Percentiles rank a stretch among this genome's conserved stretches.
phyloP scores from a whole-genome alignment of 2,329 filamentous ascomycete genomes.

The Claviceps digitariae region DNA sequence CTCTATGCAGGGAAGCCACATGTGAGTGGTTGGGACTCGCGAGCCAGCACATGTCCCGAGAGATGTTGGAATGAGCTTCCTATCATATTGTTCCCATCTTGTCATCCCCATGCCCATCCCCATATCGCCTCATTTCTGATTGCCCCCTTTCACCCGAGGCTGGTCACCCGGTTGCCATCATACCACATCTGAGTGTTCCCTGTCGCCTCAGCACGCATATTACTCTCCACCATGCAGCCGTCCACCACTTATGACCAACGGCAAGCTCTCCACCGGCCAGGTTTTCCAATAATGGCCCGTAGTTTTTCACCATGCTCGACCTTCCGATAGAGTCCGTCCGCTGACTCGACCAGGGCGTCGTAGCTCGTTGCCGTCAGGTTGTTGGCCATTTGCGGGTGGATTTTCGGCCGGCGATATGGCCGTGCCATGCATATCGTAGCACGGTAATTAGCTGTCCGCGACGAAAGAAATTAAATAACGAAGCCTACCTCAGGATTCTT shows the following conservation, averaged over 20 bases:
- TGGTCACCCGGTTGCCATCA: neutral
- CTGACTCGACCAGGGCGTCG: neutral
- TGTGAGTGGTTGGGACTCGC: neutral
- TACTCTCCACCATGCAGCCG: neutral
- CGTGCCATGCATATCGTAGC: neutral
- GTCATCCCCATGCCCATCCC: neutral
- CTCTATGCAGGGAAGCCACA: neutral
- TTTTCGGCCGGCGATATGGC: neutral
- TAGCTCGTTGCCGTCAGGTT: neutral
- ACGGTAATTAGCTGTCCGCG: neutral
- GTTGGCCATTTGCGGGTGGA: neutral
- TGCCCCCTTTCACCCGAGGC: neutral
- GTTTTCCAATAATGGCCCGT: neutral
- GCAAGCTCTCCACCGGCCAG: neutral
- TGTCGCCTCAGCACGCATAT: neutral
- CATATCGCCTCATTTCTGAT: neutral
- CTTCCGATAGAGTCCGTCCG: neutral
- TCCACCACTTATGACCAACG: neutral
- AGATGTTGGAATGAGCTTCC: neutral
- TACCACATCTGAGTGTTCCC: neutral
- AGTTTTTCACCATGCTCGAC: neutral
- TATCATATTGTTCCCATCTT: neutral
- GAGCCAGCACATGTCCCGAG: neutral
- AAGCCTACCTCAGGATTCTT: neutral
- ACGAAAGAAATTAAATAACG: neutral